Percentiles rank a stretch among this genome's conserved stretches.
These are phyloP conservation scores for Melaleuca alternifolia DNA, from an alignment of 345 rosid genomes.

Conservation along the genomic window DNA sequence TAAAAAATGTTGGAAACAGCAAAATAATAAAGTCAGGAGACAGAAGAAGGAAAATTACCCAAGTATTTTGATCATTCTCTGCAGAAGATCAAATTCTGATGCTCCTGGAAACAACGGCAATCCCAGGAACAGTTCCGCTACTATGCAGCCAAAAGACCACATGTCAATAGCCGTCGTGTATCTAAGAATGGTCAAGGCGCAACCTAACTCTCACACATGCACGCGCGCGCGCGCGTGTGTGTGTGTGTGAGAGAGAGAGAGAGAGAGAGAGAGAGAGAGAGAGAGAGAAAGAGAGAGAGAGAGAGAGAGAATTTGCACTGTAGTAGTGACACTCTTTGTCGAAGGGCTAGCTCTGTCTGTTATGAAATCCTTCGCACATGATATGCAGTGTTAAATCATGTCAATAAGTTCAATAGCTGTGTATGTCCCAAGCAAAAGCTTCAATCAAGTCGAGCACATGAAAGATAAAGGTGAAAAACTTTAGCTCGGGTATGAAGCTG, in stretches of 20 bases:
- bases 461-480: not conserved
- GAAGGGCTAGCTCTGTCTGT: not conserved
- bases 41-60: conserved; percentile 48
- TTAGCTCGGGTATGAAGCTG: not conserved
- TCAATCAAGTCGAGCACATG: not conserved
- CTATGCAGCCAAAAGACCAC: conserved; percentile 99
- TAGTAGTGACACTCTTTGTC: not conserved
- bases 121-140: conserved; percentile 97
- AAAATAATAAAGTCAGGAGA: not conserved
- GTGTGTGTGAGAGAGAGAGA: not conserved
- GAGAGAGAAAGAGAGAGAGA: not conserved
- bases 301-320: not conserved
- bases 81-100: conserved; percentile 92
- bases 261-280: not conserved
- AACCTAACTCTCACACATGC: not conserved
- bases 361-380: not conserved
- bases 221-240: not conserved
- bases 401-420: not conserved
- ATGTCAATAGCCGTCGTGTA: conserved; percentile 95
- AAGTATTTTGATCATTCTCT: conserved; percentile 82
- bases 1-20: not conserved
- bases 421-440: not conserved
- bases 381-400: not conserved
- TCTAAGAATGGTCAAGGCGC: conserved; percentile 50
- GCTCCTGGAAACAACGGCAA: conserved; percentile 98